Evolutionary conservation across 495 filamentous ascomycete genomes (phyloP), one percentile per base, ranked within the genome.

Genomic region (Lepraria neglecta): DNA sequence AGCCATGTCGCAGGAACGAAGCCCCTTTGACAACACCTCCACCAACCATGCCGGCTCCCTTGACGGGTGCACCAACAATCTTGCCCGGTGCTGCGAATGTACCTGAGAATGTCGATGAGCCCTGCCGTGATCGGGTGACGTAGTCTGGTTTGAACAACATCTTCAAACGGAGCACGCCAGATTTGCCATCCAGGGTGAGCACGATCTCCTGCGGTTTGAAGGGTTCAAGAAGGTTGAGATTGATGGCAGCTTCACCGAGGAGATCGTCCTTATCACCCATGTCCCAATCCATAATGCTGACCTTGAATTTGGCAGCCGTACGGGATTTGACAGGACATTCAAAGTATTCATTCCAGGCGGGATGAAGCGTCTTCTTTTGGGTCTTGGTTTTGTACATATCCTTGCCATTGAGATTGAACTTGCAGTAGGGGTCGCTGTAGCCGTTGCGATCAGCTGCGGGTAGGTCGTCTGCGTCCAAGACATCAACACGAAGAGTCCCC

Each of bases 91-190:
- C 79, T 6, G 87, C 84, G 69, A 98, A 96, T 0, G 91, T 97
- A 15, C 94, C 94, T 4, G 84, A 86, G 80, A 99, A 95, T 4
- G 94, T 97, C 4, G 89, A 88, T 0, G 92, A 94, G 47, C 95
- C 94, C 73, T 96, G 89, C 40, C 90, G 83, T 12, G 89, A 82
- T 53, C 95, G 86, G 17, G 85, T 86, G 60, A 99, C 90, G 67
- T 96, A 99, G 74, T 87, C 84, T 3, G 95, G 88, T 64, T 88
- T 92, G 84, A 99, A 99, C n/a, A 96, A 77, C 64, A 97, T 79
- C 62, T 87, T 88, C 57, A 99, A 73, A 42, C 88, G 83, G 40
- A 99, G 78, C 11, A 82, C 79, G 24, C 94, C 94, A 2, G 87
- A 94, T 72, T 96, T 96, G 21, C 94, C 95, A 70, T 96, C 89